phyloP scores from a whole-genome alignment of 805 yeast species.

The Lipomyces orientalis region DNA sequence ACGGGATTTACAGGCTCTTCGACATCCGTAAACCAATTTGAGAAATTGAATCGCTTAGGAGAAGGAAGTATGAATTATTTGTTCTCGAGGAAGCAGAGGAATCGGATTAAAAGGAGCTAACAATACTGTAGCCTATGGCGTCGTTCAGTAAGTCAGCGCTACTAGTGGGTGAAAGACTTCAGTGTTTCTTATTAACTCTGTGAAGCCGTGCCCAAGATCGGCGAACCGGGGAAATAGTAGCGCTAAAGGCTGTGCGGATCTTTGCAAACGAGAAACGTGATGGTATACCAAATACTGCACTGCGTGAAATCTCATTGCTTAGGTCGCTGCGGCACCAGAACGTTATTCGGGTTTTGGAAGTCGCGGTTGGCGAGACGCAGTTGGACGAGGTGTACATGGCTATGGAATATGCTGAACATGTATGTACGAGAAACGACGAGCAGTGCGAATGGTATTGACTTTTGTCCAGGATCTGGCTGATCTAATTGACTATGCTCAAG shows the following conservation, averaged over 20 bases:
- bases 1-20: conserved; percentile 7
- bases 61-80: conserved; percentile 32
- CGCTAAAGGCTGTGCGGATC: conserved; percentile 77
- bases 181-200: background rate
- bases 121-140: conserved; percentile 23
- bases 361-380: conserved; percentile 75
- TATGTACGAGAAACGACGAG: conserved; percentile 9
- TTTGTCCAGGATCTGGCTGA: conserved; percentile 29
- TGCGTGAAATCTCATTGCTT: conserved; percentile 82
- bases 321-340: conserved; percentile 81
- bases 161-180: background rate
- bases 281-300: conserved; percentile 93
- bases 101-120: background rate
- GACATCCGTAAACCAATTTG: conserved; percentile 13
- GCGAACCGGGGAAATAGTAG: conserved; percentile 70
- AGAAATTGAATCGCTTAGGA: conserved; percentile 25
- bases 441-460: background rate
- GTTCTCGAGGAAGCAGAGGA: background rate
- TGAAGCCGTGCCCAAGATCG: conserved; percentile 67
- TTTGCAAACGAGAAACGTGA: conserved; percentile 73
- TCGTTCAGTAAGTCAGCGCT: conserved; percentile 23
- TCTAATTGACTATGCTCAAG: conserved; percentile 23
- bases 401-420: conserved; percentile 85
- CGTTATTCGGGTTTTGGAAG: conserved; percentile 78
- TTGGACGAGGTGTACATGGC: conserved; percentile 74